Evolutionary conservation across 495 filamentous ascomycete genomes (phyloP).

Genomic region (Podospora appendiculata): DNA sequence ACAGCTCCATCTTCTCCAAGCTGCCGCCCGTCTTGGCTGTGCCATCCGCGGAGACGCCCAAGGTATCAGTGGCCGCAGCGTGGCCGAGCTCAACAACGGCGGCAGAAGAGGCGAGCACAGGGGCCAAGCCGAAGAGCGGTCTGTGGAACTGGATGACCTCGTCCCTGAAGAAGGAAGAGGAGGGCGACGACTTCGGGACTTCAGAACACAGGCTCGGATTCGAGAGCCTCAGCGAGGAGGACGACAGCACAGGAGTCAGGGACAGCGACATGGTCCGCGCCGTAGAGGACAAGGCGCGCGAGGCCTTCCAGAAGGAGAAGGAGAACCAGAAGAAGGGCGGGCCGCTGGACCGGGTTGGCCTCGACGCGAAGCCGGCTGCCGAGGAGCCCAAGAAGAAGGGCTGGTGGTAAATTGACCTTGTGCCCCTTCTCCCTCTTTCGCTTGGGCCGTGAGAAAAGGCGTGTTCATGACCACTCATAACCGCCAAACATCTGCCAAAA

Average conservation of each 20-base stretch:
- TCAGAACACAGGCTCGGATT: conserved; percentile 25
- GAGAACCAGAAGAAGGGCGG: conserved; percentile 42
- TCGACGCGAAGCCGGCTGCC: conserved; percentile 8
- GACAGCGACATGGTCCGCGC: conserved; percentile 32
- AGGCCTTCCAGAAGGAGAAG: conserved; percentile 43
- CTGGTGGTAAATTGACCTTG: conserved; percentile 10
- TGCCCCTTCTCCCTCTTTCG: no score
- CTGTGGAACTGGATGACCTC: conserved; percentile 32
- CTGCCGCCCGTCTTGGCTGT: conserved; percentile 27
- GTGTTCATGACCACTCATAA: no score
- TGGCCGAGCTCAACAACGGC: conserved; percentile 5
- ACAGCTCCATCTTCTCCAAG: conserved; percentile 19
- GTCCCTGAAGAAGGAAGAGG: conserved; percentile 53
- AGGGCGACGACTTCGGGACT: conserved; percentile 25
- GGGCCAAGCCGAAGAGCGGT: conserved; percentile 1
- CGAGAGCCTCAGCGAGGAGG: conserved; percentile 30
- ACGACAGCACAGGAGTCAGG: conserved; percentile 24
- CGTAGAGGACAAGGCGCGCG: conserved; percentile 28
- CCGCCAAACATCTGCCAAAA: no score
- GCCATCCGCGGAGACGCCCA: conserved; percentile 2
- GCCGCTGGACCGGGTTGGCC: conserved; percentile 37
- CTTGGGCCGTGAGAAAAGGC: no score
- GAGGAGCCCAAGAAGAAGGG: conserved; percentile 20
- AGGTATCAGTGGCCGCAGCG: conserved; percentile 6
- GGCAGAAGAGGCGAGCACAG: conserved; percentile 10